Conservation (phyloP, 73 alveolate species). For the Paramecium tetraurelia region DNA sequence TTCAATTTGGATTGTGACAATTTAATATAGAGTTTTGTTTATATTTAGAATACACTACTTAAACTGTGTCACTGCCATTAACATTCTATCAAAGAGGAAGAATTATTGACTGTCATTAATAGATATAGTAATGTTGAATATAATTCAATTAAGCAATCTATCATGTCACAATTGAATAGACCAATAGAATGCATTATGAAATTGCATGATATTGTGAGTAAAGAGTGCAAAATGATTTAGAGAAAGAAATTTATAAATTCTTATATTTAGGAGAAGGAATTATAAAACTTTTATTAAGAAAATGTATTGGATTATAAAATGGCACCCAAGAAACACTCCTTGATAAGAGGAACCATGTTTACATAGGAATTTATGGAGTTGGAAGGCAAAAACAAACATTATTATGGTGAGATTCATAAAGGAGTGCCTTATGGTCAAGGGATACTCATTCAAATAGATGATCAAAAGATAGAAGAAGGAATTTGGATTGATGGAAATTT, state of each 20-base stretch:
- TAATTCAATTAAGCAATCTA: neutral
- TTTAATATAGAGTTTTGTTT: neutral
- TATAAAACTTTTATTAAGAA: neutral
- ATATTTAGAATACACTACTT: neutral
- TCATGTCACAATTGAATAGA: neutral
- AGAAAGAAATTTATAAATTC: neutral
- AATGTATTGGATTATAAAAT: neutral
- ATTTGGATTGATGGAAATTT: neutral
- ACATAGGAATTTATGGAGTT: neutral
- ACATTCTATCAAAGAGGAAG: neutral
- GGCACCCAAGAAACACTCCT: neutral
- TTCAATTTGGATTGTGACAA: neutral
- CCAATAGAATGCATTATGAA: neutral
- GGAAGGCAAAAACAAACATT: neutral
- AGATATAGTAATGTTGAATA: neutral
- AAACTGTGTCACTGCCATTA: neutral
- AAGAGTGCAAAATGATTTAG: neutral
- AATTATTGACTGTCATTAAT: neutral
- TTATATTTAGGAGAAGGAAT: neutral
- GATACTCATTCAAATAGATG: neutral
- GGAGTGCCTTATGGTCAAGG: neutral
- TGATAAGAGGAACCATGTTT: neutral
- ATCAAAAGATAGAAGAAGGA: neutral
- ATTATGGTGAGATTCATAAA: conserved; percentile 9
- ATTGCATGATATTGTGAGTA: neutral